Evolutionary conservation across 2,329 filamentous ascomycete genomes (phyloP).

Genomic region (Hypoxylon sp.): DNA sequence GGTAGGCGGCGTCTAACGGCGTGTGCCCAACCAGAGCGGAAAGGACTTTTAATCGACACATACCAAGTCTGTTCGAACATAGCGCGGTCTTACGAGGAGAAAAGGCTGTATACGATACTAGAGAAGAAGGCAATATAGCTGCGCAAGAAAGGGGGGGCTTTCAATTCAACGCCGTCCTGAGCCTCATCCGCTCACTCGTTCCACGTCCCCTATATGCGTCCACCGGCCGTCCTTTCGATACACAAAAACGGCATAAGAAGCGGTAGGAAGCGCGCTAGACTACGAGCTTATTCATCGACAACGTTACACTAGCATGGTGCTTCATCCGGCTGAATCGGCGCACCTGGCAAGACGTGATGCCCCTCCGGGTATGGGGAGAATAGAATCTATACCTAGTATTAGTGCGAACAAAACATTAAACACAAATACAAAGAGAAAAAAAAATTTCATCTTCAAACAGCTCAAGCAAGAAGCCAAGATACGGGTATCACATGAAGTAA

Average conservation of each 20-base stretch:
- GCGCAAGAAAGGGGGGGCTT: neutral
- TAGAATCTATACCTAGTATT: neutral
- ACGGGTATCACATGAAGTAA: neutral
- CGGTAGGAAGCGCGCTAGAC: too few relatives aligned
- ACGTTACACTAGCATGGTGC: neutral
- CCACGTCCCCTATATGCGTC: too few relatives aligned
- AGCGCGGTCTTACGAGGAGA: neutral
- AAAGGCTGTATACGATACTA: neutral
- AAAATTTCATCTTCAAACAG: neutral
- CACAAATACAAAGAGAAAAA: neutral
- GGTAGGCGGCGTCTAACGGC: neutral
- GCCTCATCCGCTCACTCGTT: neutral
- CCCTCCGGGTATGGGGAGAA: neutral
- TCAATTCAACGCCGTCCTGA: neutral
- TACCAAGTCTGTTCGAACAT: neutral
- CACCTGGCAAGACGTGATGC: neutral
- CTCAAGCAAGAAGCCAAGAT: neutral
- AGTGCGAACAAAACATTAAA: neutral
- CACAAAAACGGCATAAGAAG: too few relatives aligned
- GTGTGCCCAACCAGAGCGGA: neutral
- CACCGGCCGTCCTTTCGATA: too few relatives aligned
- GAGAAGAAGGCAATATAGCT: neutral
- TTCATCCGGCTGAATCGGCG: neutral
- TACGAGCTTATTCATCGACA: neutral
- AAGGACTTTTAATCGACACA: neutral